Evolutionary conservation across 2,329 filamentous ascomycete species (phyloP), one percentile per base, ranked within the genome.

Genomic region (Hymenoscyphus scutula): DNA sequence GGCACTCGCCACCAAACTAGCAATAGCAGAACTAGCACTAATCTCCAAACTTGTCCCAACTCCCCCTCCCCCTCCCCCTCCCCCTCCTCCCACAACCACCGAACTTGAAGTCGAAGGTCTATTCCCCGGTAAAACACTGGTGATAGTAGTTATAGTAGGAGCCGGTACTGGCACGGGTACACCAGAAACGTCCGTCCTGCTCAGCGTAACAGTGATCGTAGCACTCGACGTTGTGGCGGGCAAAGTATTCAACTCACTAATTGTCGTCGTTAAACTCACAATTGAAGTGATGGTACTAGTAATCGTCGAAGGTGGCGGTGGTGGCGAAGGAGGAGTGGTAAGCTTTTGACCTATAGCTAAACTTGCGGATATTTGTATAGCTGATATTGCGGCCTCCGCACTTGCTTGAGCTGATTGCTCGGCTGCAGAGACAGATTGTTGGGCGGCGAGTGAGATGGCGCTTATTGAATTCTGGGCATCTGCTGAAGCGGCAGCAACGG

Each of bases 1-100:
- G 1, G 63, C 63, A 58, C 63, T 64, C 7, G 45, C 30, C 3
- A 56, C 32, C 6, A 54, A 60, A 5, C 60, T 56, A 0, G 60
- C 41, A 15, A 62, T 38, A n/a, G 41, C 38, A 34, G 57, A 37
- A 19, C 13, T 53, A 6, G 56, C 56, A 27, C 56, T 58, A 25
- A 51, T 5, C 6, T 25, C 41, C 41, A 48, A 48, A 48, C 41
- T 48, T 19, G 41, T 23, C 1, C 41, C 41, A 19, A 6, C 38
- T 6, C 41, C 38, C 2, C 38, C 38, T n/a, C 38, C 38, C 3
- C 38, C 38, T 19, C 17, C 38, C 5, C 15, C 38, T 6, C 38
- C 32, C 11, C 4, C n/a, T 19, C 6, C 45, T 17, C n/a, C 45
- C 45, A 25, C 23, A n/a, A 17, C 17, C 11, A 34, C 32, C 27